phyloP scores from a whole-genome alignment of 306 rosid species.

The Citrullus amarus region DNA sequence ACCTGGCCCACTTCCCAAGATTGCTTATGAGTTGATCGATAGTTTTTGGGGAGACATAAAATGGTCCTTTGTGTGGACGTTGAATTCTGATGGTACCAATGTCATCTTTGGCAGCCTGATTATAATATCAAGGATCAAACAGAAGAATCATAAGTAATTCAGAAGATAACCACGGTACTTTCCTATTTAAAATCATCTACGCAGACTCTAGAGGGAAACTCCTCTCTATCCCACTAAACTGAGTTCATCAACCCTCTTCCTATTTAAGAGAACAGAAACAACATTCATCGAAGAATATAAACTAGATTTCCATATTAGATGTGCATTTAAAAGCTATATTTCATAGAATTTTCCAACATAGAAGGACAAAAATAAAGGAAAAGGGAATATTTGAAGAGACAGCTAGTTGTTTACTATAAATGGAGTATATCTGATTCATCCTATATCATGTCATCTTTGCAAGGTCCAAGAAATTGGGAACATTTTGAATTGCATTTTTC shows the following conservation, averaged over 20 bases:
- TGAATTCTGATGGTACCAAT: constrained; percentile 75
- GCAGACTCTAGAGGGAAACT: neutral
- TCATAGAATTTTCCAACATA: too few species aligned
- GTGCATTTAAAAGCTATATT: neutral
- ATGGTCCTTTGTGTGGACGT: constrained; percentile 91
- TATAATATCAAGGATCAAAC: constrained; percentile 13
- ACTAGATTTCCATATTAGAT: neutral
- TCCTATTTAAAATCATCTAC: neutral
- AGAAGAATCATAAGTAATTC: neutral
- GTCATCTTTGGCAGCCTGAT: constrained; percentile 90
- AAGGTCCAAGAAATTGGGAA: too few species aligned
- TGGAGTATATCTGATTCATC: neutral
- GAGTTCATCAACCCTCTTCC: neutral
- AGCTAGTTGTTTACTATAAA: neutral
- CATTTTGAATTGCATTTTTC: too few species aligned
- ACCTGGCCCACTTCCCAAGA: constrained; percentile 99
- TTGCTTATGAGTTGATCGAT: constrained; percentile 85
- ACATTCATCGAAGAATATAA: neutral
- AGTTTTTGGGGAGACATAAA: constrained; percentile 79
- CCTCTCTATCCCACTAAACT: too few species aligned
- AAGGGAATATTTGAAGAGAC: neutral
- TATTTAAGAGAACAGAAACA: too few species aligned
- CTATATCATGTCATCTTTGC: neutral
- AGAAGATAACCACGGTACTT: neutral
- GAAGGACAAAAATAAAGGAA: too few species aligned